A percentile compares a stretch with the other conserved stretches of the same genome.
Evolutionary conservation across 306 rosid genomes (phyloP).

Genomic region (Sphenostylis stenocarpa): DNA sequence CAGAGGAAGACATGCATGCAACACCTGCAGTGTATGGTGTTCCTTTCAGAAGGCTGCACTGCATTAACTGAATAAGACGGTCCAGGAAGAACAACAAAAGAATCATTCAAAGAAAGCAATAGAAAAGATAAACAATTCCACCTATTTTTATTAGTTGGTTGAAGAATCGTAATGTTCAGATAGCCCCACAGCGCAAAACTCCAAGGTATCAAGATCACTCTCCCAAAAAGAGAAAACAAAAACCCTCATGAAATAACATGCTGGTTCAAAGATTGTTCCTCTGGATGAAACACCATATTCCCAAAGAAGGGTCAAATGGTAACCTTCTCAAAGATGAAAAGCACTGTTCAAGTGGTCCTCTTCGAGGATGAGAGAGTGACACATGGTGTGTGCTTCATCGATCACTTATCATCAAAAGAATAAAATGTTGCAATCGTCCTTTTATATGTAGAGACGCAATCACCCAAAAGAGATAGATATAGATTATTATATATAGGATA

Average conservation of each 20-base stretch:
- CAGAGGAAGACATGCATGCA: constrained; percentile 53
- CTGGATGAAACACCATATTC: constrained; percentile 26
- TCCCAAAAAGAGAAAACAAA: neutral
- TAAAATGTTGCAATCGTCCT: neutral
- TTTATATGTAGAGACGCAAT: neutral
- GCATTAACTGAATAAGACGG: constrained; percentile 30
- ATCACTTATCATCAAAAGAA: constrained; percentile 22
- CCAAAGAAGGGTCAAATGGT: constrained; percentile 16
- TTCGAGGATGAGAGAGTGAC: neutral
- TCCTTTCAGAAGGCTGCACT: constrained; percentile 43
- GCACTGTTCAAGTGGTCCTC: constrained; percentile 34
- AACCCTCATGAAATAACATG: constrained; percentile 1
- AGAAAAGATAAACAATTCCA: neutral
- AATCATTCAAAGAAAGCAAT: neutral
- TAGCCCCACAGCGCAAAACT: constrained; percentile 24
- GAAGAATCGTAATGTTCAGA: neutral
- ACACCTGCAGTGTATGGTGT: constrained; percentile 31
- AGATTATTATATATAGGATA: constrained; percentile 6
- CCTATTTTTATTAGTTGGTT: neutral
- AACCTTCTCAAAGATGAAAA: constrained; percentile 31
- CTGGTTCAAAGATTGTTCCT: constrained; percentile 23
- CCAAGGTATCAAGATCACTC: neutral
- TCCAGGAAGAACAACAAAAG: neutral
- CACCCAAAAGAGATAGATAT: neutral
- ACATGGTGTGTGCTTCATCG: constrained; percentile 4